These are phyloP conservation scores for Ambrosiella beaveri DNA, from an alignment of 2,329 filamentous ascomycete species.

Conservation along the genomic window DNA sequence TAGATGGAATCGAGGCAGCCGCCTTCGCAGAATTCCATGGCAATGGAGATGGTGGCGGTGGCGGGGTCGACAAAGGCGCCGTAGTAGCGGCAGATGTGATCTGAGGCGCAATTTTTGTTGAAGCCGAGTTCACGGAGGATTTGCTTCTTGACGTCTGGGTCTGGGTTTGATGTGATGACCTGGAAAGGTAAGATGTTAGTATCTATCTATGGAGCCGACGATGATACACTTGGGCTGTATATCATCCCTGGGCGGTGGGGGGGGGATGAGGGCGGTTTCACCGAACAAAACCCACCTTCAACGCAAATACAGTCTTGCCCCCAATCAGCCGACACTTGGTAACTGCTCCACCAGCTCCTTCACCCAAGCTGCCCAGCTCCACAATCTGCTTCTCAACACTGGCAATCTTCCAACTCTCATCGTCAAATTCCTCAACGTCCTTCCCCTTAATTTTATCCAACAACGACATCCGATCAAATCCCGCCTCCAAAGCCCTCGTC, in stretches of 20 bases:
- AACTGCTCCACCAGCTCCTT: slow-evolving; percentile 89
- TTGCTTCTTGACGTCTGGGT: slow-evolving; percentile 95
- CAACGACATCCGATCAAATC: slow-evolving; percentile 57
- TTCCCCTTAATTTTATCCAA: slow-evolving; percentile 39
- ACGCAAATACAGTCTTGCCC: slow-evolving; percentile 83
- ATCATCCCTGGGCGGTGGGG: no score
- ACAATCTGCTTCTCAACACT: slow-evolving; percentile 75
- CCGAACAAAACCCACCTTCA: slow-evolving; percentile 50
- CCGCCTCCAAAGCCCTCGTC: slow-evolving; percentile 51
- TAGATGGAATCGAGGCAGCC: slow-evolving; percentile 94
- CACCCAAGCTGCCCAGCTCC: slow-evolving; percentile 76
- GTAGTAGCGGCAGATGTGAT: slow-evolving; percentile 95
- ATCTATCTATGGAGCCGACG: background rate
- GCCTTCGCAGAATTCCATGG: slow-evolving; percentile 98
- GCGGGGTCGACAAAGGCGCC: slow-evolving; percentile 91
- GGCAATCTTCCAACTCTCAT: slow-evolving; percentile 87
- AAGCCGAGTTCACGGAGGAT: slow-evolving; percentile 92
- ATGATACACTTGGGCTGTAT: no score
- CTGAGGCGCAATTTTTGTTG: slow-evolving; percentile 92
- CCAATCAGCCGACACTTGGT: slow-evolving; percentile 79
- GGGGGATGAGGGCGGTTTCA: no score
- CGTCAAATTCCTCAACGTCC: slow-evolving; percentile 88
- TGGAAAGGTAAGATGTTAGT: slow-evolving; percentile 21
- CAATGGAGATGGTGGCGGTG: slow-evolving; percentile 93
- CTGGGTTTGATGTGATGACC: slow-evolving; percentile 97